These are phyloP conservation scores for Rauvolfia tetraphylla DNA, from an alignment of 257 asterid genomes.

Conservation along the genomic window DNA sequence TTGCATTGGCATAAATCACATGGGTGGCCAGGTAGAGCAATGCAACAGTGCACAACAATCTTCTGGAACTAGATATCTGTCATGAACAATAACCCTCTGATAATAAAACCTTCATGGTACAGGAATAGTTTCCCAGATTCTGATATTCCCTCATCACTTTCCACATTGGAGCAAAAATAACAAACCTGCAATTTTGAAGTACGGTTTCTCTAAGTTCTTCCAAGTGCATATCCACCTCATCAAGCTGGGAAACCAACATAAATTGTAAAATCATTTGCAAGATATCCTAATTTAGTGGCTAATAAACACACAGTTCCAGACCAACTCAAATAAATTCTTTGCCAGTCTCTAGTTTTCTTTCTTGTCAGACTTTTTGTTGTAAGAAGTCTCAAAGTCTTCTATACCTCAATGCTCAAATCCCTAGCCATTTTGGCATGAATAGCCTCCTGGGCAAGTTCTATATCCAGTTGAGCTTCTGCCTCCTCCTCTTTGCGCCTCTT, in stretches of 20 bases:
- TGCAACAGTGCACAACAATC: background rate
- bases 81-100: background rate
- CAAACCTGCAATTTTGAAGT: conserved; percentile 86
- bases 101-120: background rate
- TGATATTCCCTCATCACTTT: background rate
- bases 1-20: background rate
- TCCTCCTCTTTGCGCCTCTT: conserved; percentile 72
- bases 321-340: background rate
- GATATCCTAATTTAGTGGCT: background rate
- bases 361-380: background rate
- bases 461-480: conserved; percentile 55
- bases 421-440: conserved; percentile 68
- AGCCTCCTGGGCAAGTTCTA: conserved; percentile 72
- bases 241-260: conserved; percentile 48
- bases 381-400: conserved; percentile 7
- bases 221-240: conserved; percentile 51
- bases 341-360: background rate
- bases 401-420: conserved; percentile 59
- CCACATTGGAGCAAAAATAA: background rate
- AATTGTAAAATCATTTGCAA: conserved; percentile 19
- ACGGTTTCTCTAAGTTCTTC: conserved; percentile 64
- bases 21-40: background rate
- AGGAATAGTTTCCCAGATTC: background rate
- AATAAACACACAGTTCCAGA: background rate
- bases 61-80: background rate